Evolutionary conservation across 2,329 filamentous ascomycete genomes (phyloP).

Genomic region (Orbilia oligospora): DNA sequence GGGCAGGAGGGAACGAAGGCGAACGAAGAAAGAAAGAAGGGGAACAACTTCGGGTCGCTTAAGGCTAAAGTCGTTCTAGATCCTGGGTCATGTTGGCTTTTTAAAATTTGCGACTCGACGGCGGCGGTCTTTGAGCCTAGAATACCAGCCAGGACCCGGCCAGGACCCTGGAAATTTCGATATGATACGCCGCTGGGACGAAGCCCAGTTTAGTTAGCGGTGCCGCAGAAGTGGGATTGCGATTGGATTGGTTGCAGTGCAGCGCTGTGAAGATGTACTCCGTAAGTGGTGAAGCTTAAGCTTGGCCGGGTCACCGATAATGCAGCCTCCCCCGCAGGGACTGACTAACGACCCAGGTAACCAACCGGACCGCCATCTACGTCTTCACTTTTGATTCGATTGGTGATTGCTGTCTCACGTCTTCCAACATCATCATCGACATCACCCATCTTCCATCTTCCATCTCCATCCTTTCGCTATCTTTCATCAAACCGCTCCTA

Average conservation of each 20-base stretch:
- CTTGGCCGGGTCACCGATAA: conserved; percentile 22
- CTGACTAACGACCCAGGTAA: background rate
- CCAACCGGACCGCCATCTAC: conserved; percentile 3
- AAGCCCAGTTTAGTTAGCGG: background rate
- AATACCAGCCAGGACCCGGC: background rate
- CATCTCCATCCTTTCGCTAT: background rate
- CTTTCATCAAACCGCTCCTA: background rate
- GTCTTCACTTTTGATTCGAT: conserved; percentile 10
- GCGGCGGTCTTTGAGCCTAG: background rate
- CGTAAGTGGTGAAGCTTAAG: background rate
- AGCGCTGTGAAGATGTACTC: background rate
- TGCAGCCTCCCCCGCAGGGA: conserved; percentile 23
- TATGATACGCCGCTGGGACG: conserved; percentile 3
- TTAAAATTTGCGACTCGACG: too few species aligned
- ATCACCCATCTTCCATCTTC: background rate
- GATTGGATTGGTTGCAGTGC: too few species aligned
- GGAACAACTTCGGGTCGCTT: background rate
- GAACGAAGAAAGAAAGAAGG: background rate
- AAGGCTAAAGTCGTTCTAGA: conserved; percentile 7
- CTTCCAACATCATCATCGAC: background rate
- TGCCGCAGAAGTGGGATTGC: conserved; percentile 24
- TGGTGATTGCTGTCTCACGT: conserved; percentile 1
- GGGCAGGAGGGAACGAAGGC: background rate
- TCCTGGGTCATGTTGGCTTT: background rate
- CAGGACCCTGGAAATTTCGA: conserved; percentile 11